Evolutionary conservation across 768 basidiomycete genomes (phyloP).

Genomic region (Saitozyma sp.): DNA sequence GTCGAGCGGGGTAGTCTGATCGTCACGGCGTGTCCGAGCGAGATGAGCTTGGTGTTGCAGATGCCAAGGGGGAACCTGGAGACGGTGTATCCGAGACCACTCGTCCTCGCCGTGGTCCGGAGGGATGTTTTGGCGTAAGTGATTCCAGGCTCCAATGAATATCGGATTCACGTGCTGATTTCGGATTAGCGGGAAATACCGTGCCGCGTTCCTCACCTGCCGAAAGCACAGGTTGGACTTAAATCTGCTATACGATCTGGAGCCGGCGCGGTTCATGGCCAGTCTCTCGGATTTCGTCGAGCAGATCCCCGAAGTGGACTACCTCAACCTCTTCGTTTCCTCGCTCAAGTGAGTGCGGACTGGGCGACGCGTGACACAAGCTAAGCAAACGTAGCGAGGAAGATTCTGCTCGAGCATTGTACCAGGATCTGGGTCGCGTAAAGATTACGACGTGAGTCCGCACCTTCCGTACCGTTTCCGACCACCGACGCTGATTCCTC

Average conservation of each 20-base stretch:
- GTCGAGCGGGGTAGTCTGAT: conserved; percentile 89
- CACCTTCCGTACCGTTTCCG: neutral
- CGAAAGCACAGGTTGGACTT: conserved; percentile 92
- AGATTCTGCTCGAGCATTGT: conserved; percentile 49
- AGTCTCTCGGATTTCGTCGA: conserved; percentile 70
- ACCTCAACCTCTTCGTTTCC: conserved; percentile 88
- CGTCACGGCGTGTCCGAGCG: conserved; percentile 79
- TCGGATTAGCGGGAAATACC: conserved; percentile 65
- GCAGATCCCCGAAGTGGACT: conserved; percentile 84
- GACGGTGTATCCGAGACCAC: conserved; percentile 86
- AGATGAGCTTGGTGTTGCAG: conserved; percentile 87
- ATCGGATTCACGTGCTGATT: conserved; percentile 10
- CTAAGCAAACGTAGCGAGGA: conserved; percentile 28
- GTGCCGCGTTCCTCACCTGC: conserved; percentile 85
- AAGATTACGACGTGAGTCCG: conserved; percentile 1
- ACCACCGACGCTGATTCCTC: neutral
- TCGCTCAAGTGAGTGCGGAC: conserved; percentile 66
- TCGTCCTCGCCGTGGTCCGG: conserved; percentile 82
- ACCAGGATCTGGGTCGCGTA: conserved; percentile 24
- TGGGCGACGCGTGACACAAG: no score
- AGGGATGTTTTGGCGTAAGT: conserved; percentile 73
- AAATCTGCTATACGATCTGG: conserved; percentile 79
- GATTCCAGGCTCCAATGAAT: neutral
- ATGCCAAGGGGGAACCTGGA: conserved; percentile 98
- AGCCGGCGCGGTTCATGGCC: conserved; percentile 66